These are phyloP conservation scores for Aquilaria malaccensis DNA, from an alignment of 345 rosid species.

Conservation along the genomic window DNA sequence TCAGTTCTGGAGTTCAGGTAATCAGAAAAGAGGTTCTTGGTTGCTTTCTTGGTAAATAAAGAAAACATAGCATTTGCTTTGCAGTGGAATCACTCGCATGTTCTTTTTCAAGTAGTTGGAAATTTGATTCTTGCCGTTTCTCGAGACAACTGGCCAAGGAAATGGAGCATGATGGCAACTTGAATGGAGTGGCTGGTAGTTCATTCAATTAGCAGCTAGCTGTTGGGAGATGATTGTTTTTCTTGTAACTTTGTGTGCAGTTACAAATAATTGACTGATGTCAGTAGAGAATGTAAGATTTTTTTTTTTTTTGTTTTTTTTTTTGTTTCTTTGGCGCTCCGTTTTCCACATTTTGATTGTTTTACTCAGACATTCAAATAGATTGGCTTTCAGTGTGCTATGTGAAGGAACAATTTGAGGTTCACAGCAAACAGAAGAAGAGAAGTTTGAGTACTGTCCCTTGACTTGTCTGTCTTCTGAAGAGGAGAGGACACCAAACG, in stretches of 20 bases:
- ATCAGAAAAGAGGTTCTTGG: slow-evolving; percentile 40
- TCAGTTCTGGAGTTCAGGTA: slow-evolving; percentile 28
- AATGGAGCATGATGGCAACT: slow-evolving; percentile 26
- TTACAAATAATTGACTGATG: slow-evolving; percentile 57
- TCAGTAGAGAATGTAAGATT: slow-evolving; percentile 24
- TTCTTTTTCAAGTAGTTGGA: slow-evolving; percentile 19
- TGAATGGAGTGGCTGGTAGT: slow-evolving; percentile 22
- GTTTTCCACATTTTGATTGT: slow-evolving; percentile 6
- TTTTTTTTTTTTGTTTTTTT: slow-evolving; percentile 10
- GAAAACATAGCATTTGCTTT: slow-evolving; percentile 22
- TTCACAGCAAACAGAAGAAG: neutral
- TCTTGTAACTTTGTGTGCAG: slow-evolving; percentile 73
- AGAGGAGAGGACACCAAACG: too few species aligned
- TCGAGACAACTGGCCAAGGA: slow-evolving; percentile 22
- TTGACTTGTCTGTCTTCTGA: too few species aligned
- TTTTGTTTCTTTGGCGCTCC: slow-evolving; percentile 2
- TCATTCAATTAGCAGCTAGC: slow-evolving; percentile 23
- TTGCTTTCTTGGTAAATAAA: slow-evolving; percentile 59
- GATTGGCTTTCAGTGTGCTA: slow-evolving; percentile 9
- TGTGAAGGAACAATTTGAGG: neutral
- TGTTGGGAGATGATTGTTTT: slow-evolving; percentile 29
- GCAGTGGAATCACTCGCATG: slow-evolving; percentile 18
- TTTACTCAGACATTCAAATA: slow-evolving; percentile 9
- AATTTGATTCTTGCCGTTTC: slow-evolving; percentile 39
- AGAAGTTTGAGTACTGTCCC: neutral